A percentile compares a stretch with the other conserved stretches of the same genome.
These are phyloP conservation scores for Fusarium sp. DNA, from an alignment of 2,329 filamentous ascomycete species.

Conservation along the genomic window DNA sequence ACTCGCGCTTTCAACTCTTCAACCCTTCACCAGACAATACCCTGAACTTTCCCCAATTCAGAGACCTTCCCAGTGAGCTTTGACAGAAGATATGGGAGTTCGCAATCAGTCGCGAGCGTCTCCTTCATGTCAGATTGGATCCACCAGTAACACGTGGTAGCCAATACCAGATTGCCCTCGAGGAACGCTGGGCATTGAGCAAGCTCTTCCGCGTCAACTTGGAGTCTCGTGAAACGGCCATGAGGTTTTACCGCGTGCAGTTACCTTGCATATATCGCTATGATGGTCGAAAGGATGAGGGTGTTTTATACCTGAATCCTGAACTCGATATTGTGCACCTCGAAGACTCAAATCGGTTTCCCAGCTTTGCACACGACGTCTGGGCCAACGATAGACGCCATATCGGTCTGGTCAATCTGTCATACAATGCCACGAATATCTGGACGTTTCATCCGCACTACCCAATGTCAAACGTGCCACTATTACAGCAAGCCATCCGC, in stretches of 20 bases:
- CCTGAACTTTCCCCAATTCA: not conserved
- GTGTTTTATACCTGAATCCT: not conserved
- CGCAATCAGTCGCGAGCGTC: not conserved
- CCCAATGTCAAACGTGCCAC: not conserved
- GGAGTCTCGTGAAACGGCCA: not conserved
- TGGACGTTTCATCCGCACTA: too few relatives aligned
- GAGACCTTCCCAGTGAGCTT: not conserved
- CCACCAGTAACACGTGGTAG: not conserved
- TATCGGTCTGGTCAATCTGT: not conserved
- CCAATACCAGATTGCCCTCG: not conserved
- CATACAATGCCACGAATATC: not conserved
- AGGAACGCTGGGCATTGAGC: not conserved
- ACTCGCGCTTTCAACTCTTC: not conserved
- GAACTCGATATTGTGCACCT: not conserved
- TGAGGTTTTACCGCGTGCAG: not conserved
- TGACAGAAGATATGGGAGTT: not conserved
- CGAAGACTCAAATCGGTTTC: not conserved
- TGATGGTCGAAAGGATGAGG: too few relatives aligned
- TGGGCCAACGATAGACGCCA: not conserved
- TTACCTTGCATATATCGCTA: not conserved
- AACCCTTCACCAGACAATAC: not conserved
- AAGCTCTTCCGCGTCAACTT: conserved; percentile 1
- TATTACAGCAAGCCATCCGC: not conserved
- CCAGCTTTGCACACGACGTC: not conserved
- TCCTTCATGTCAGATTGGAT: not conserved